These are phyloP conservation scores for Penicillium lagena DNA, from an alignment of 495 filamentous ascomycete genomes.

Conservation along the genomic window DNA sequence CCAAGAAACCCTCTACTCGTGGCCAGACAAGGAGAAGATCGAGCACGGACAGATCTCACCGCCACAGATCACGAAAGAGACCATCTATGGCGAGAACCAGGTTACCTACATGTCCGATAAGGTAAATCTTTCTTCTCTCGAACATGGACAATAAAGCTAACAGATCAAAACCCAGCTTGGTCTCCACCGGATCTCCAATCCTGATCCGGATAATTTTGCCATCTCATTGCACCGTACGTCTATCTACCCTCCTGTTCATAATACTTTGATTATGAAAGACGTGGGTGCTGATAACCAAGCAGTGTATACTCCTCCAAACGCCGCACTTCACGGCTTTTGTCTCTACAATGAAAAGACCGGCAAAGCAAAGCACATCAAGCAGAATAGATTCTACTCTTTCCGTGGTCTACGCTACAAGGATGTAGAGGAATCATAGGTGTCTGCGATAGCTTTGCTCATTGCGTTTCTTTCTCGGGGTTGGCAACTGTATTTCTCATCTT, in stretches of 20 bases:
- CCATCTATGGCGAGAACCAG: slow-evolving; percentile 51
- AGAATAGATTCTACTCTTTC: slow-evolving; percentile 54
- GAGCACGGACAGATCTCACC: slow-evolving; percentile 44
- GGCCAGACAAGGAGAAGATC: slow-evolving; percentile 50
- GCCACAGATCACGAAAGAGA: slow-evolving; percentile 30
- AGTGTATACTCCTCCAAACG: slow-evolving; percentile 60
- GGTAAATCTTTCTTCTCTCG: slow-evolving; percentile 19
- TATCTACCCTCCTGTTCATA: slow-evolving; percentile 9
- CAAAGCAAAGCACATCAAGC: slow-evolving; percentile 60
- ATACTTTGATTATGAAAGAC: not conserved
- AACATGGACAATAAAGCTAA: not conserved
- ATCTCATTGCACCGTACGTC: slow-evolving; percentile 77
- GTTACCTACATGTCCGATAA: slow-evolving; percentile 82
- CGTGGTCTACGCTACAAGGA: slow-evolving; percentile 19
- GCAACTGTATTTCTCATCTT: not conserved
- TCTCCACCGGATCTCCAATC: slow-evolving; percentile 76
- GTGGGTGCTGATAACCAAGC: slow-evolving; percentile 2
- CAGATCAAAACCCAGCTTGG: slow-evolving; percentile 50
- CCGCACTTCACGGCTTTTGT: slow-evolving; percentile 64
- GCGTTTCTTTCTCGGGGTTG: not conserved
- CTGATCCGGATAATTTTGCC: slow-evolving; percentile 61
- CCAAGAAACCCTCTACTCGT: slow-evolving; percentile 72
- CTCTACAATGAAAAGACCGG: slow-evolving; percentile 69
- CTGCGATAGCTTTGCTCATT: slow-evolving; percentile 1
- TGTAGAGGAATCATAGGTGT: slow-evolving; percentile 17